Evolutionary conservation across 257 asterid species (phyloP).

Genomic region (Ilex asprella): DNA sequence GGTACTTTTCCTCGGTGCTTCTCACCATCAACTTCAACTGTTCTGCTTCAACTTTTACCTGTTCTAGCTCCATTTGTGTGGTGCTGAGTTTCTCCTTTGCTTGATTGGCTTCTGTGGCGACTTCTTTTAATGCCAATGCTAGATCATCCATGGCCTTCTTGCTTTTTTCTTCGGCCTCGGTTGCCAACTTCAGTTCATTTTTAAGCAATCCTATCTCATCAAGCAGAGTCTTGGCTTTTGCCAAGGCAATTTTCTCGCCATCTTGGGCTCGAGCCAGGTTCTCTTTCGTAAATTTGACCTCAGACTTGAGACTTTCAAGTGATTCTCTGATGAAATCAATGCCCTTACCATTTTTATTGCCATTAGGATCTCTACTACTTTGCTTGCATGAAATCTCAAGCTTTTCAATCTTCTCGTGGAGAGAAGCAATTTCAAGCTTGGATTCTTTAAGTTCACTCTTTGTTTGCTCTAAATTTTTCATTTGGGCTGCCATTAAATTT

Average conservation of each 20-base stretch:
- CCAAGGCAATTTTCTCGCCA: conserved; percentile 25
- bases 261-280: conserved; percentile 16
- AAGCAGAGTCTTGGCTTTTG: conserved; percentile 1
- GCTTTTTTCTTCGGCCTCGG: conserved; percentile 63
- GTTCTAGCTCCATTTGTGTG: conserved; percentile 33
- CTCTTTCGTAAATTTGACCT: conserved; percentile 25
- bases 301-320: conserved; percentile 14
- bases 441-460: neutral
- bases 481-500: neutral
- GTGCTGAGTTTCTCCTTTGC: conserved; percentile 35
- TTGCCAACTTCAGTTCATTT: conserved; percentile 46
- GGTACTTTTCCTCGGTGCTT: conserved; percentile 26
- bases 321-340: conserved; percentile 7
- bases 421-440: conserved; percentile 1
- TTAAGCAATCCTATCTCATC: conserved; percentile 33
- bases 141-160: conserved; percentile 76
- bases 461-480: neutral
- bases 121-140: conserved; percentile 67
- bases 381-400: conserved; percentile 20
- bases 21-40: conserved; percentile 34
- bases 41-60: conserved; percentile 31
- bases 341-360: conserved; percentile 2
- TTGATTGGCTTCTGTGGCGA: conserved; percentile 50
- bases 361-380: neutral
- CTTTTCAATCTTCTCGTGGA: conserved; percentile 23